Evolutionary conservation across 2,329 filamentous ascomycete genomes (phyloP).

Genomic region (Trichoderma endophyticum): DNA sequence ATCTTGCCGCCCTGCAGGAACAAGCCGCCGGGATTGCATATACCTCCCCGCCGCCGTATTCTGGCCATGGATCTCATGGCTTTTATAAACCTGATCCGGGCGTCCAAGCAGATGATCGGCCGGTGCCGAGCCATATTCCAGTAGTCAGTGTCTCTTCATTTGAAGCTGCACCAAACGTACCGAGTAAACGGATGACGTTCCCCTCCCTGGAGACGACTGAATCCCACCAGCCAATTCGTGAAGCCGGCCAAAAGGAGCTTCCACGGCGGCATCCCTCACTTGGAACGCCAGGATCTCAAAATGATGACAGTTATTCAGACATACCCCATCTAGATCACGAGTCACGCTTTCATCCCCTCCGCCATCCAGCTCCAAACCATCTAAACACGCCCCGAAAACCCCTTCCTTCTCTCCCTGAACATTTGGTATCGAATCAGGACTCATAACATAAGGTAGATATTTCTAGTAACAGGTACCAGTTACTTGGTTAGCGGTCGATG

Average conservation of each 20-base stretch:
- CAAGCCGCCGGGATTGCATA: slow-evolving; percentile 26
- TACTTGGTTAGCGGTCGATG: background rate
- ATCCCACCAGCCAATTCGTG: background rate
- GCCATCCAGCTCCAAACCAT: slow-evolving; percentile 13
- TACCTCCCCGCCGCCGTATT: slow-evolving; percentile 22
- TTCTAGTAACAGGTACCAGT: slow-evolving; percentile 2
- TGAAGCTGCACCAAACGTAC: background rate
- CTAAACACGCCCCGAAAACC: slow-evolving; percentile 37
- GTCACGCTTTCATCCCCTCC: background rate
- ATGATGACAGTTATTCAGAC: slow-evolving; percentile 20
- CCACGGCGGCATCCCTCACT: slow-evolving; percentile 30
- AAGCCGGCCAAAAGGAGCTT: slow-evolving; percentile 17
- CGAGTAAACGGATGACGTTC: background rate
- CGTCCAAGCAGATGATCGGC: background rate
- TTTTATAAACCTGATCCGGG: slow-evolving; percentile 5
- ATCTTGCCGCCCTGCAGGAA: slow-evolving; percentile 31
- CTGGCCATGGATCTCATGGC: slow-evolving; percentile 18
- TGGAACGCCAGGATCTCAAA: slow-evolving; percentile 23
- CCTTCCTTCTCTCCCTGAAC: slow-evolving; percentile 32
- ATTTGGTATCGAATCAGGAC: slow-evolving; percentile 15
- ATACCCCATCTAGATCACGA: slow-evolving; percentile 2
- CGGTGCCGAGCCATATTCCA: background rate
- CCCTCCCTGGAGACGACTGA: background rate
- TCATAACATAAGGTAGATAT: background rate
- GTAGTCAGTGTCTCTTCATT: background rate